Percentiles rank a stretch among this genome's conserved stretches.
phyloP scores from a whole-genome alignment of 2,329 filamentous ascomycete species.

The Fusarium vanettenii region DNA sequence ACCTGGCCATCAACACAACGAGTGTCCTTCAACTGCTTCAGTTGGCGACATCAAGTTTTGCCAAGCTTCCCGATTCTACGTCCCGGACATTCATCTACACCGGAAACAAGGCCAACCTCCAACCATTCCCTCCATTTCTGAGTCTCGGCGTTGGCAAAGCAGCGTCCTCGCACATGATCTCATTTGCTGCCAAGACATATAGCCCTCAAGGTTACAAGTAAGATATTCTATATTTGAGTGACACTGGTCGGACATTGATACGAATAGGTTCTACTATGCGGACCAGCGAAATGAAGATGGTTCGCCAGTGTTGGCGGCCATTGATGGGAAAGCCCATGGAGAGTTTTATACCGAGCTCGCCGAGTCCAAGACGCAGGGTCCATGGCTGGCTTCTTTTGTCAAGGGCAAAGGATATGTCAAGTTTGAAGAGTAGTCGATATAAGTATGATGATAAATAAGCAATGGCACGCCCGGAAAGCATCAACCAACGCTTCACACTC shows the following conservation, averaged over 20 bases:
- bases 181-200: background rate
- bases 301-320: constrained; percentile 1
- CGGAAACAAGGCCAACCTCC: background rate
- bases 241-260: background rate
- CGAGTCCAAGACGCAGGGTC: background rate
- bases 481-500: background rate
- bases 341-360: constrained; percentile 13
- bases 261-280: constrained; percentile 18
- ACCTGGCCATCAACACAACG: background rate
- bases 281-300: constrained; percentile 22
- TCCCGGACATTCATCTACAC: background rate
- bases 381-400: constrained; percentile 25
- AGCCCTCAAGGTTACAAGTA: constrained; percentile 2
- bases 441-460: background rate
- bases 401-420: constrained; percentile 13
- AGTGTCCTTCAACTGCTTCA: background rate
- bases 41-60: background rate
- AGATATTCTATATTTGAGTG: rapidly evolving
- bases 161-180: background rate
- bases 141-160: background rate
- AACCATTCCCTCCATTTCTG: background rate
- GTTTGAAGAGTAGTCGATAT: background rate
- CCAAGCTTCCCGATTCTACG: background rate
- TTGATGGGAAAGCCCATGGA: background rate
- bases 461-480: background rate